Conservation (phyloP, 345 rosid genomes). For the Noccaea caerulescens region DNA sequence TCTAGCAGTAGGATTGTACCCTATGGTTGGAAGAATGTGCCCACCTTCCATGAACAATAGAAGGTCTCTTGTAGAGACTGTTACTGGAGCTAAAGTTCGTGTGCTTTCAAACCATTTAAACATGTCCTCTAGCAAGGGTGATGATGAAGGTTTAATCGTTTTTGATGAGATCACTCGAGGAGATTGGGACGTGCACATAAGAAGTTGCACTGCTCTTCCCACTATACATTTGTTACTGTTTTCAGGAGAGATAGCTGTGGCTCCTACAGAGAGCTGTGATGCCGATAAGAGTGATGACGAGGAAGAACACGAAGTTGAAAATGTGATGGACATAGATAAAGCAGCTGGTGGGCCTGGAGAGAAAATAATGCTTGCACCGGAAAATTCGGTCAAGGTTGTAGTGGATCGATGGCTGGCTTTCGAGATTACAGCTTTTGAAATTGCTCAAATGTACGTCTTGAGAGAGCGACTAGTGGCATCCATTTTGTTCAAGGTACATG, state of each 20-base stretch:
- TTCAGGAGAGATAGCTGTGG: constrained; percentile 80
- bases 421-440: constrained; percentile 68
- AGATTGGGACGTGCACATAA: constrained; percentile 69
- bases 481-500: constrained; percentile 69
- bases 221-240: constrained; percentile 72
- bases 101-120: constrained; percentile 59
- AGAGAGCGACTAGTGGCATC: constrained; percentile 77
- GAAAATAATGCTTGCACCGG: constrained; percentile 71
- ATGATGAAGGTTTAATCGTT: constrained; percentile 54
- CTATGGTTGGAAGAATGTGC: constrained; percentile 73
- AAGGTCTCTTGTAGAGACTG: constrained; percentile 61
- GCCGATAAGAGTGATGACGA: constrained; percentile 45
- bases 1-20: constrained; percentile 87
- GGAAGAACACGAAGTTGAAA: constrained; percentile 48
- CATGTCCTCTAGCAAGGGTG: constrained; percentile 46
- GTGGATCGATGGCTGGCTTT: constrained; percentile 84
- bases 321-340: constrained; percentile 48
- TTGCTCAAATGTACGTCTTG: constrained; percentile 86
- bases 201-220: constrained; percentile 65
- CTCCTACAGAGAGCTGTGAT: constrained; percentile 50
- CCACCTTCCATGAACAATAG: constrained; percentile 49
- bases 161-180: constrained; percentile 92
- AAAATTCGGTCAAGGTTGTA: constrained; percentile 61
- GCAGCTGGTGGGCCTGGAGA: constrained; percentile 45
- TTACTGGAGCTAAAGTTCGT: constrained; percentile 68